These are phyloP conservation scores for Colletotrichum tanaceti DNA, from an alignment of 2,329 filamentous ascomycete species.

Conservation along the genomic window DNA sequence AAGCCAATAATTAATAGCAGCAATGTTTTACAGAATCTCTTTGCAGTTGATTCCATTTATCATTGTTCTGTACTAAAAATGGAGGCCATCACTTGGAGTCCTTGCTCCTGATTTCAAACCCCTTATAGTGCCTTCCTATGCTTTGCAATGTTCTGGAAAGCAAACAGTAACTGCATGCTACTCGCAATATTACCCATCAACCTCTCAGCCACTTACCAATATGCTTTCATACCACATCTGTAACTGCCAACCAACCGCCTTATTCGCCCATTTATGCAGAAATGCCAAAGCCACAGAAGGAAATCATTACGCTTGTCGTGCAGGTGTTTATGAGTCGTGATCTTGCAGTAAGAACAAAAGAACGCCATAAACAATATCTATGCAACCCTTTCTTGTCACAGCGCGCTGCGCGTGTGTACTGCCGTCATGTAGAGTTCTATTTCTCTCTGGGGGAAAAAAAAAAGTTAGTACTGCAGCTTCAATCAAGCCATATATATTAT, in stretches of 20 bases:
- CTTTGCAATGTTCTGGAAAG: background rate
- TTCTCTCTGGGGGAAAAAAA: no score
- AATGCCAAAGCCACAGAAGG: background rate
- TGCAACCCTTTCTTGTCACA: background rate
- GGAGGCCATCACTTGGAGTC: no score
- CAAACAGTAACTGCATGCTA: background rate
- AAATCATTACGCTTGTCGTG: background rate
- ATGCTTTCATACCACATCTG: no score
- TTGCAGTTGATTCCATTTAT: no score
- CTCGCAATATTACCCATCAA: background rate
- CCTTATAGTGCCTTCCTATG: background rate
- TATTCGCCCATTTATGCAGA: background rate
- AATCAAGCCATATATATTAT: no score
- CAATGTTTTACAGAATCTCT: no score
- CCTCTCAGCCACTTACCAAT: background rate
- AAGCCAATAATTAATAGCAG: no score
- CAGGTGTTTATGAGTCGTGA: background rate
- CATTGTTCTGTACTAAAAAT: no score
- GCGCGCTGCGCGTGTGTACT: background rate
- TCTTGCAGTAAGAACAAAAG: no score
- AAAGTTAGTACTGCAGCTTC: no score
- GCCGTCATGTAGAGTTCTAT: background rate
- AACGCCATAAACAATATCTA: background rate
- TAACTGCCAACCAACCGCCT: background rate
- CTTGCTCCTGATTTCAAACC: background rate